Evolutionary conservation across 1,284 basidiomycete genomes (phyloP).

Genomic region (Pholiota adiposa): DNA sequence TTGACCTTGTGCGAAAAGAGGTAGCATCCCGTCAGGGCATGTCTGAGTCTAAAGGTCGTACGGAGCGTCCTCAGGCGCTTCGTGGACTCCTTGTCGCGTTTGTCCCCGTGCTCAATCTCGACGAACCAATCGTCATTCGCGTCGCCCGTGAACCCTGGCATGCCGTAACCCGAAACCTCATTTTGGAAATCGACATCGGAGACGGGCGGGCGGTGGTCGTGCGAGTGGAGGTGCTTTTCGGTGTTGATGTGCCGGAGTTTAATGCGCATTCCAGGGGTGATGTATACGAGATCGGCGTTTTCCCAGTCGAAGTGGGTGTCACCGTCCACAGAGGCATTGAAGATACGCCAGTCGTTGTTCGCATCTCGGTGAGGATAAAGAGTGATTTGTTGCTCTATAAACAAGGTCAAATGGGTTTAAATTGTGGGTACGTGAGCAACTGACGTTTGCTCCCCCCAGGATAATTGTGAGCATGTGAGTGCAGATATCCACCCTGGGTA

Average conservation of each 20-base stretch:
- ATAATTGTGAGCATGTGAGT: constrained; percentile 92
- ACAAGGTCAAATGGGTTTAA: background rate
- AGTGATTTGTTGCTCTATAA: constrained; percentile 93
- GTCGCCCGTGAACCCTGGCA: constrained; percentile 85
- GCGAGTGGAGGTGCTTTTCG: constrained; percentile 90
- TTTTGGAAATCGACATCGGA: constrained; percentile 99
- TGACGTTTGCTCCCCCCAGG: constrained; percentile 85
- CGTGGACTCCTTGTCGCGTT: constrained; percentile 66
- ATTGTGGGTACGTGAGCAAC: constrained; percentile 29
- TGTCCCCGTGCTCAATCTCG: constrained; percentile 81
- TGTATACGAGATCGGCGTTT: constrained; percentile 60
- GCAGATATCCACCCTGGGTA: constrained; percentile 97
- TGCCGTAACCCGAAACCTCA: constrained; percentile 96
- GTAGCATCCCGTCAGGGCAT: constrained; percentile 91
- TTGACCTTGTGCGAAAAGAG: constrained; percentile 98
- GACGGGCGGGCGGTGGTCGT: constrained; percentile 94
- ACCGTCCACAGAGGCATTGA: constrained; percentile 66
- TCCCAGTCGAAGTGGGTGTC: constrained; percentile 61
- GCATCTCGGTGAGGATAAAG: constrained; percentile 95
- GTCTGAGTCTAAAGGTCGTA: constrained; percentile 85
- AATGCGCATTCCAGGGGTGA: constrained; percentile 75
- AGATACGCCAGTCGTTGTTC: constrained; percentile 90
- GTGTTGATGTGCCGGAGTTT: constrained; percentile 85
- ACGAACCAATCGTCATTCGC: constrained; percentile 96
- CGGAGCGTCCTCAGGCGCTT: constrained; percentile 82